Evolutionary conservation across 2,329 filamentous ascomycete species (phyloP).

Genomic region (Penicillium sp.): DNA sequence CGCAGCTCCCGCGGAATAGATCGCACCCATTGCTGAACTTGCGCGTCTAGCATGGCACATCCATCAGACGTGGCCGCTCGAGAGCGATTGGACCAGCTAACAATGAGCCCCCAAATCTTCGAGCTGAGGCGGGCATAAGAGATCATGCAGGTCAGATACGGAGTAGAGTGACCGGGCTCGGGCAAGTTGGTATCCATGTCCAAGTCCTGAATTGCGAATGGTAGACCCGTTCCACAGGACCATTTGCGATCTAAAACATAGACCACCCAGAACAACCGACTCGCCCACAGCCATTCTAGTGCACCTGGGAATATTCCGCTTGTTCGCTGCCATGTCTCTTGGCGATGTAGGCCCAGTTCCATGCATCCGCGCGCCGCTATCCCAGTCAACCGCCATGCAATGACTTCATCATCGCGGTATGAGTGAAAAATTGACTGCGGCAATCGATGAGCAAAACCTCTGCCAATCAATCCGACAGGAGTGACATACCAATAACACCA

Average conservation of each 20-base stretch:
- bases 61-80: slow-evolving; percentile 42
- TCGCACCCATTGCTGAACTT: slow-evolving; percentile 50
- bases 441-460: not conserved
- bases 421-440: slow-evolving; percentile 40
- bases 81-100: slow-evolving; percentile 38
- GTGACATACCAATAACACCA: slow-evolving; percentile 29
- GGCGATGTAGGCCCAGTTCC: slow-evolving; percentile 54
- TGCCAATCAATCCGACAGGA: too few species aligned
- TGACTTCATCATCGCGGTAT: slow-evolving; percentile 54
- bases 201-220: slow-evolving; percentile 52
- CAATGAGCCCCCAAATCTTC: slow-evolving; percentile 51
- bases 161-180: slow-evolving; percentile 42
- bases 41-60: slow-evolving; percentile 44
- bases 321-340: slow-evolving; percentile 42
- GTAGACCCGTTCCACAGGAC: slow-evolving; percentile 55
- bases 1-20: slow-evolving; percentile 50
- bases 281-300: slow-evolving; percentile 39
- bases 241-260: slow-evolving; percentile 56
- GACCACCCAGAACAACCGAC: slow-evolving; percentile 54
- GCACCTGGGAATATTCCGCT: slow-evolving; percentile 40
- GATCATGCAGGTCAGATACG: slow-evolving; percentile 53
- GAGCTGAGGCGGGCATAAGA: slow-evolving; percentile 51
- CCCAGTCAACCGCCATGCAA: slow-evolving; percentile 53
- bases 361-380: slow-evolving; percentile 51
- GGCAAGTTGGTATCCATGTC: slow-evolving; percentile 54